Evolutionary conservation across 176 grass and related monocot species (phyloP).

Genomic region (Phoenix roebelenii): DNA sequence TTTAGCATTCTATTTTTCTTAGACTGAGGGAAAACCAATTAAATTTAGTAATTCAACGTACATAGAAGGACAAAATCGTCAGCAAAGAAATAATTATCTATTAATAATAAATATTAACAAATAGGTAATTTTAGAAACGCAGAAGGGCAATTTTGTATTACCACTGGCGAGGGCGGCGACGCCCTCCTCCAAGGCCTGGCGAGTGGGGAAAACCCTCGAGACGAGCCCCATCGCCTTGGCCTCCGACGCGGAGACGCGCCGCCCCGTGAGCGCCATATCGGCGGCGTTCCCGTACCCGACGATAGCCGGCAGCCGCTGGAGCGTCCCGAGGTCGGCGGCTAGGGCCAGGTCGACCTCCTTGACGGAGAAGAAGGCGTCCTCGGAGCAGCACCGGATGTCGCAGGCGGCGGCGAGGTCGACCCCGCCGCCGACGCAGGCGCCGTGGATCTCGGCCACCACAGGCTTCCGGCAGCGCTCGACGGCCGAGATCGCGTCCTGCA

Average conservation of each 20-base stretch:
- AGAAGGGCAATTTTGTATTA: conserved; percentile 3
- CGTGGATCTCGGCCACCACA: conserved; percentile 60
- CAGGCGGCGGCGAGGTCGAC: conserved; percentile 56
- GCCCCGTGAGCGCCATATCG: conserved; percentile 58
- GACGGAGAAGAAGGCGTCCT: conserved; percentile 56
- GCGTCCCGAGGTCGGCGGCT: conserved; percentile 63
- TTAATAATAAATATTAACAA: too few relatives aligned
- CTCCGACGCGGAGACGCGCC: conserved; percentile 50
- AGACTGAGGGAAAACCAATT: too few relatives aligned
- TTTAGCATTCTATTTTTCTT: too few relatives aligned
- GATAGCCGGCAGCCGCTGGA: conserved; percentile 58
- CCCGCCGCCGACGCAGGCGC: conserved; percentile 66
- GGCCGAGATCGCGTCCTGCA: conserved; percentile 51
- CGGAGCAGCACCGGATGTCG: conserved; percentile 62
- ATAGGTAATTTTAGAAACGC: too few relatives aligned
- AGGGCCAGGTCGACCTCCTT: conserved; percentile 93
- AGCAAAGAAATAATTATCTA: too few relatives aligned
- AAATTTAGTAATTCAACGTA: too few relatives aligned
- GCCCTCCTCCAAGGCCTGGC: conserved; percentile 41
- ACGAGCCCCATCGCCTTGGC: conserved; percentile 75
- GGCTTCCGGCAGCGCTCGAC: conserved; percentile 69
- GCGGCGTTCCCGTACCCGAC: conserved; percentile 56
- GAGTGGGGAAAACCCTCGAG: conserved; percentile 56
- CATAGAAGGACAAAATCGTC: too few relatives aligned
- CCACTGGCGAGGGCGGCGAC: conserved; percentile 44